These are phyloP conservation scores for Hypseocharis bilobata DNA, from an alignment of 441 rosid genomes.

Conservation along the genomic window DNA sequence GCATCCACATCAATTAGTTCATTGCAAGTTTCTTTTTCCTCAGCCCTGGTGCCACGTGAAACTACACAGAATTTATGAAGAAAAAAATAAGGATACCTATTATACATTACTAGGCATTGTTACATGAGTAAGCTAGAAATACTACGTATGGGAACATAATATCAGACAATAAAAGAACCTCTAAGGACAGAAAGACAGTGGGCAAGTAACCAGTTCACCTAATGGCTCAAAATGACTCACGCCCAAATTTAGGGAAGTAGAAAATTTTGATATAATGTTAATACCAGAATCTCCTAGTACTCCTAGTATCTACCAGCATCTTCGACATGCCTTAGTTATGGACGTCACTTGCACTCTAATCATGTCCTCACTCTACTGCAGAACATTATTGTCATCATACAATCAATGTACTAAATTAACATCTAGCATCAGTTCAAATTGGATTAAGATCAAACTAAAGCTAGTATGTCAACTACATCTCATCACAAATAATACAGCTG, in stretches of 20 bases:
- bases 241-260: background rate
- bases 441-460: background rate
- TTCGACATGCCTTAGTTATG: too few species aligned
- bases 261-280: too few species aligned
- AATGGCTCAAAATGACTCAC: background rate
- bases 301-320: too few species aligned
- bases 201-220: background rate
- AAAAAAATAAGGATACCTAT: background rate
- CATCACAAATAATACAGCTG: background rate
- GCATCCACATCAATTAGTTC: background rate
- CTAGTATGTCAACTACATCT: background rate
- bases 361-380: too few species aligned
- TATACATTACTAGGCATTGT: background rate
- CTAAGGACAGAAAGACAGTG: background rate
- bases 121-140: slow-evolving; percentile 2
- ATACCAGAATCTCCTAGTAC: too few species aligned
- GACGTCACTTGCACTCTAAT: too few species aligned
- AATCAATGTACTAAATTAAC: background rate
- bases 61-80: background rate
- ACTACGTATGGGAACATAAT: background rate
- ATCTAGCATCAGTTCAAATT: background rate
- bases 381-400: too few species aligned
- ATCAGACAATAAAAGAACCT: background rate
- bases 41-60: background rate
- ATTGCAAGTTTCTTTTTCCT: background rate